A percentile compares a stretch with the other conserved stretches of the same genome.
phyloP scores from a whole-genome alignment of 116 monocot species.

The Papilionanthe hybrid region DNA sequence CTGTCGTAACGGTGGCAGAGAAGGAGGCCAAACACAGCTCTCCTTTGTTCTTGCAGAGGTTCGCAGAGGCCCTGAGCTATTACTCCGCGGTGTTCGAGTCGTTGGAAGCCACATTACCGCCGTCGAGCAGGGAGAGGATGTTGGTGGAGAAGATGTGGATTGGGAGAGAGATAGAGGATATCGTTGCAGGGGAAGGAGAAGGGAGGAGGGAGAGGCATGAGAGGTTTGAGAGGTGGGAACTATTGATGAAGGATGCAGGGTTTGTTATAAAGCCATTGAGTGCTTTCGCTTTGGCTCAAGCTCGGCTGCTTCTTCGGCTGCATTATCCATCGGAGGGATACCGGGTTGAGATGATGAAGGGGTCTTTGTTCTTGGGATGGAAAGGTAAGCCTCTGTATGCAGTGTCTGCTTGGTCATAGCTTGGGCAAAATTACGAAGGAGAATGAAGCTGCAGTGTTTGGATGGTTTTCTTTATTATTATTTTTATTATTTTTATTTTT shows the following conservation, averaged over 20 bases:
- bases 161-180: constrained; percentile 60
- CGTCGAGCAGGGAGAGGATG: constrained; percentile 51
- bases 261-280: constrained; percentile 37
- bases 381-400: constrained; percentile 66
- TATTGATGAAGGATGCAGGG: constrained; percentile 31
- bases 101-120: constrained; percentile 79
- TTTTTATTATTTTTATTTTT: too few species aligned
- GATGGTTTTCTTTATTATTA: too few species aligned
- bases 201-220: constrained; percentile 21
- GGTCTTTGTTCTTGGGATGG: constrained; percentile 72
- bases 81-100: constrained; percentile 79
- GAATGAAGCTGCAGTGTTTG: too few species aligned
- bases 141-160: constrained; percentile 65
- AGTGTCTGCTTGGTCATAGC: constrained; percentile 67
- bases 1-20: constrained; percentile 56
- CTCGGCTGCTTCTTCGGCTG: constrained; percentile 59
- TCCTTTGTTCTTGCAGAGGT: constrained; percentile 39
- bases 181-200: constrained; percentile 30
- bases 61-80: constrained; percentile 54
- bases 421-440: too few species aligned
- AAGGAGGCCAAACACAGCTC: constrained; percentile 36
- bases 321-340: constrained; percentile 86
- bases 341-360: constrained; percentile 44
- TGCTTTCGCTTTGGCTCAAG: constrained; percentile 66
- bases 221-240: constrained; percentile 62